Evolutionary conservation across 306 rosid species (phyloP).

Genomic region (Urtica urens): DNA sequence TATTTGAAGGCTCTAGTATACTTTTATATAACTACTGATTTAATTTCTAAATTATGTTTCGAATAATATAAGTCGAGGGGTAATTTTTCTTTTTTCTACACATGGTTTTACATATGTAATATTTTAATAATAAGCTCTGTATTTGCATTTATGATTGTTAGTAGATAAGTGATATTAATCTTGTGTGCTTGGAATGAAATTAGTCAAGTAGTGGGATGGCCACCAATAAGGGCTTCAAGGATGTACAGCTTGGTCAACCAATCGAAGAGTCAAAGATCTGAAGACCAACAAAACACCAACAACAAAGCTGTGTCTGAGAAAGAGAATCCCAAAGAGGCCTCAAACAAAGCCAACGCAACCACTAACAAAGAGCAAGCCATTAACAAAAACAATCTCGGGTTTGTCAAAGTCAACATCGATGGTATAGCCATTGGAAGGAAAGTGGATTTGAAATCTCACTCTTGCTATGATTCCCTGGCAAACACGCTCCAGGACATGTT

Average conservation of each 20-base stretch:
- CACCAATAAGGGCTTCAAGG: slow-evolving; percentile 55
- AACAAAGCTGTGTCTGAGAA: slow-evolving; percentile 15
- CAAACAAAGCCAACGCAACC: neutral
- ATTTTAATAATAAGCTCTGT: neutral
- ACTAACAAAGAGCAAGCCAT: slow-evolving; percentile 23
- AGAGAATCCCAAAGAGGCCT: slow-evolving; percentile 18
- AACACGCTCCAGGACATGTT: slow-evolving; percentile 61
- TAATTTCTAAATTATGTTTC: no score
- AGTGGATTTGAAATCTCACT: slow-evolving; percentile 55
- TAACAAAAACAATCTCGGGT: slow-evolving; percentile 41
- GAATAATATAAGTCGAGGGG: neutral
- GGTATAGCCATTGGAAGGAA: slow-evolving; percentile 57
- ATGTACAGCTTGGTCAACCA: slow-evolving; percentile 54
- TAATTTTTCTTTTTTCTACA: neutral
- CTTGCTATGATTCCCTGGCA: slow-evolving; percentile 49
- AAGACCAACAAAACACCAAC: no score
- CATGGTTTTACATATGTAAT: neutral
- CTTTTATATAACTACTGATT: no score
- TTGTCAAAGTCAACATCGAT: slow-evolving; percentile 58
- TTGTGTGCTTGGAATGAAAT: slow-evolving; percentile 7
- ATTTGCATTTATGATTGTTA: neutral
- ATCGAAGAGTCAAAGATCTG: slow-evolving; percentile 37
- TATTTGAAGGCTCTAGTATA: no score
- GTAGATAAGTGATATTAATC: neutral
- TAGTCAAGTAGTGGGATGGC: slow-evolving; percentile 81